Evolutionary conservation across 192 early-diverging fungal genomes (phyloP).

Genomic region (Mortierella antarctica): DNA sequence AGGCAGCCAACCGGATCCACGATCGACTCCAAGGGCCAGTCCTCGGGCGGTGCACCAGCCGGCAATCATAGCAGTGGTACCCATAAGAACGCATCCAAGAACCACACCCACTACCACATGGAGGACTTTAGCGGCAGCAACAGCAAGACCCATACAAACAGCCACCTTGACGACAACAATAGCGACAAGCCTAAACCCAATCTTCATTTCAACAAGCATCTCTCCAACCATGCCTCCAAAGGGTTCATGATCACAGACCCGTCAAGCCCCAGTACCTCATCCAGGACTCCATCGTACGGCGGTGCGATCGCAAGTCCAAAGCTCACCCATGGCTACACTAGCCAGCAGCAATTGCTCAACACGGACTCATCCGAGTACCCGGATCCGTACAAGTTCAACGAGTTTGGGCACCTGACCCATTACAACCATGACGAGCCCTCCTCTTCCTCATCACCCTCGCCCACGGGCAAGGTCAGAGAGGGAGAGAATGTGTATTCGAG

Average conservation of each 20-base stretch:
- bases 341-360: constrained; percentile 6
- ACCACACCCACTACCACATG: constrained; percentile 41
- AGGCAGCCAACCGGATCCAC: constrained; percentile 49
- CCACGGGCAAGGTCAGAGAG: not conserved
- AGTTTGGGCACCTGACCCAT: constrained; percentile 38
- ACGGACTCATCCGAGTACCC: constrained; percentile 8
- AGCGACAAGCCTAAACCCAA: constrained; percentile 3
- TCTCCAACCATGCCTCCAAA: constrained; percentile 47
- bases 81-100: constrained; percentile 27
- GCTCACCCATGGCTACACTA: constrained; percentile 14
- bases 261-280: not conserved
- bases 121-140: constrained; percentile 8
- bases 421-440: not conserved
- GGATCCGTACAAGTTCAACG: constrained; percentile 49
- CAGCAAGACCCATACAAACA: not conserved
- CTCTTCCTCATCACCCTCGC: not conserved
- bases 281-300: not conserved
- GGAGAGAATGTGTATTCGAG: not conserved
- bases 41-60: not conserved
- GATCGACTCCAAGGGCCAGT: constrained; percentile 30
- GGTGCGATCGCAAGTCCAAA: constrained; percentile 4
- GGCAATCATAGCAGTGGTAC: constrained; percentile 3
- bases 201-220: constrained; percentile 39
- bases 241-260: constrained; percentile 47
- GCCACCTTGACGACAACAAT: not conserved